Conservation (phyloP, 192 early-diverging fungal species). For the Gryganskiella cystojenkinii region DNA sequence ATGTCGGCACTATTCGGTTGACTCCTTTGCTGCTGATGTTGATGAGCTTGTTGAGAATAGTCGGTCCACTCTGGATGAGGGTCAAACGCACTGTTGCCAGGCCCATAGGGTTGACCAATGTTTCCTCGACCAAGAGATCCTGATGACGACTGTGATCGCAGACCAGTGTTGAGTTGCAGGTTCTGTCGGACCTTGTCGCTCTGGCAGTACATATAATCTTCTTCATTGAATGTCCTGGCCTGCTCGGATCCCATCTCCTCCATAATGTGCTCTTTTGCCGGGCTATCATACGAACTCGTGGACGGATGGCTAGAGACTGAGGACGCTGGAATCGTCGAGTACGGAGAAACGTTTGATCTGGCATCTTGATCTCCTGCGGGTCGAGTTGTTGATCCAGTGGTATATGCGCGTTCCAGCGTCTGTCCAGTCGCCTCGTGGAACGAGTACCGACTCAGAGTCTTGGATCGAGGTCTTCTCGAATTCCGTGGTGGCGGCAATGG, state of each 20-base stretch:
- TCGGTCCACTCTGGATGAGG: not conserved
- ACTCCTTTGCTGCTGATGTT: not conserved
- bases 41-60: slow-evolving; percentile 9
- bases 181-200: slow-evolving; percentile 15
- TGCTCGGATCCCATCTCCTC: slow-evolving; percentile 48
- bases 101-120: slow-evolving; percentile 14
- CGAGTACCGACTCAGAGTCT: slow-evolving; percentile 22
- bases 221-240: slow-evolving; percentile 26
- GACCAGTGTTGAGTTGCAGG: not conserved
- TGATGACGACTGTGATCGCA: slow-evolving; percentile 5
- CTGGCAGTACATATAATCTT: slow-evolving; percentile 34
- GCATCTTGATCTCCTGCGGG: not conserved
- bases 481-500: slow-evolving; percentile 42
- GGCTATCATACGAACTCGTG: slow-evolving; percentile 7
- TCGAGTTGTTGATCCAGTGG: not conserved
- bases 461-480: slow-evolving; percentile 44
- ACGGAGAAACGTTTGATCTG: not conserved
- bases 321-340: not conserved
- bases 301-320: not conserved
- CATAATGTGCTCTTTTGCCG: slow-evolving; percentile 41
- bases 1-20: not conserved
- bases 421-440: slow-evolving; percentile 10
- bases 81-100: slow-evolving; percentile 17
- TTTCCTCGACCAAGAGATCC: not conserved
- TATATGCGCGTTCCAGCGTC: not conserved